phyloP scores from a whole-genome alignment of 306 rosid species.

The Lotus japonicus region DNA sequence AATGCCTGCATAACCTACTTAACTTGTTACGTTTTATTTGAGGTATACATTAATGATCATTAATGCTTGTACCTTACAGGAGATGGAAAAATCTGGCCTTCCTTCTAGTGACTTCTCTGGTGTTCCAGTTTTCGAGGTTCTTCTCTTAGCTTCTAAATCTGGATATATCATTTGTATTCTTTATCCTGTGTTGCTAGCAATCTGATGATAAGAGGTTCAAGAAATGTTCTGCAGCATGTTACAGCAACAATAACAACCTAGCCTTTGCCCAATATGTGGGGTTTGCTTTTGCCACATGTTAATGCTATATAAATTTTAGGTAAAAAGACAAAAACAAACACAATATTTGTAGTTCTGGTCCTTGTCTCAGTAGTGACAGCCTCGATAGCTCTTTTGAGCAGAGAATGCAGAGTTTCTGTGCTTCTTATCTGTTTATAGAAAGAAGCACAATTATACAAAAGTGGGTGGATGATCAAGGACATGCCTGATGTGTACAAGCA shows the following conservation, averaged over 20 bases:
- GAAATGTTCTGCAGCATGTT: conserved; percentile 1
- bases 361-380: background rate
- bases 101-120: conserved; percentile 59
- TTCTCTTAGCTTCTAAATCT: conserved; percentile 25
- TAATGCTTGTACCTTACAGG: conserved; percentile 39
- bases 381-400: background rate
- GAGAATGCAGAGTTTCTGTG: background rate
- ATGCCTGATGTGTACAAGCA: background rate
- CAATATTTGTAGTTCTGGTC: background rate
- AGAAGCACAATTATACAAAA: background rate
- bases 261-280: too few species aligned
- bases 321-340: background rate
- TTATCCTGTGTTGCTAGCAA: background rate
- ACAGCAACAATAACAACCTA: background rate
- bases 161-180: background rate
- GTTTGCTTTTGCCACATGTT: background rate
- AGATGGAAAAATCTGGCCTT: conserved; percentile 60
- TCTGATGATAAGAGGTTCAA: background rate
- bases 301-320: background rate
- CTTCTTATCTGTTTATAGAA: background rate
- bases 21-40: background rate
- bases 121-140: conserved; percentile 94
- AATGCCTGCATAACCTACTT: background rate
- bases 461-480: conserved; percentile 3
- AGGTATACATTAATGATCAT: background rate